Evolutionary conservation across 75 land plant genomes (phyloP).

Genomic region (Cunninghamia lanceolata): DNA sequence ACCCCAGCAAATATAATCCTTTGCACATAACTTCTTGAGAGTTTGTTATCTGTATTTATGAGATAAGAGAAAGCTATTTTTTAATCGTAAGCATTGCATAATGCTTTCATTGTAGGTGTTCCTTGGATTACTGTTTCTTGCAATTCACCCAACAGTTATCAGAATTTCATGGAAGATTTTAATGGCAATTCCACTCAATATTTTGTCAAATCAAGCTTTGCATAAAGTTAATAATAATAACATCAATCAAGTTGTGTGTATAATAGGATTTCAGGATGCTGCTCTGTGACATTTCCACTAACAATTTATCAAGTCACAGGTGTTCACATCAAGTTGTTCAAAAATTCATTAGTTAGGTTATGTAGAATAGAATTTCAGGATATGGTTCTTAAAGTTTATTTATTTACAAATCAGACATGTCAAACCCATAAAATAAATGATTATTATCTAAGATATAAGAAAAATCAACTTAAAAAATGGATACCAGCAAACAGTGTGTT

Average conservation of each 20-base stretch:
- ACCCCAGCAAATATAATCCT: not conserved
- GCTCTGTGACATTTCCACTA: not conserved
- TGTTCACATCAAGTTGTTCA: not conserved
- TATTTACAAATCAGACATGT: not conserved
- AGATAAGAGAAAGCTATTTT: not conserved
- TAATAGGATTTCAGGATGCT: not conserved
- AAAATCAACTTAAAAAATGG: not conserved
- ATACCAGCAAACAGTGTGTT: not conserved
- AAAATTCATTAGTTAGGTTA: not conserved
- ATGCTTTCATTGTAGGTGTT: not conserved
- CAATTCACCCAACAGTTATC: not conserved
- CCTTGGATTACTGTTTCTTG: not conserved
- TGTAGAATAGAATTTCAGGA: not conserved
- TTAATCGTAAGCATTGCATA: not conserved
- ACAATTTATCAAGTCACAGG: not conserved
- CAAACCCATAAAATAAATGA: not conserved
- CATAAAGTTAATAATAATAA: not conserved
- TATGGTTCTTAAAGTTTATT: not conserved
- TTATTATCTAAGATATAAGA: not conserved
- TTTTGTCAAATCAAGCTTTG: not conserved
- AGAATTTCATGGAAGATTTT: not conserved
- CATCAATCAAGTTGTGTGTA: not conserved
- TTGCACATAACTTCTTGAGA: not conserved
- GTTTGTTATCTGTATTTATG: not conserved
- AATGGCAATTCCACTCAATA: not conserved